Base-by-base conservation (phyloP, 116 monocot species). In the Thalassia testudinum region DNA sequence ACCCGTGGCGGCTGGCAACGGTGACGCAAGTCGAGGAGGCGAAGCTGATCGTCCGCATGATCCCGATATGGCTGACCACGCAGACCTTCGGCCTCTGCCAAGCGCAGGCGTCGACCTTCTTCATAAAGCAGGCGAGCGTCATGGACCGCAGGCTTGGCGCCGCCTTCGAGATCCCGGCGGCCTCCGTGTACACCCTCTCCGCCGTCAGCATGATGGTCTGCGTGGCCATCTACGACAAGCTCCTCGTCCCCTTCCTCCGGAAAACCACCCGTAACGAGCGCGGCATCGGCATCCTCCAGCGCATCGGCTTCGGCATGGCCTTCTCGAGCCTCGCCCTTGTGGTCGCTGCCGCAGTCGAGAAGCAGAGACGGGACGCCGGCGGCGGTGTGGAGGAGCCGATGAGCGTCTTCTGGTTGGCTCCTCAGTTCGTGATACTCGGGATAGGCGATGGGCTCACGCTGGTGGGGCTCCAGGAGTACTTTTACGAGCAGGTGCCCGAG, bases 401-500 rank as follows among this genome's bases (percentile, higher is more conserved):
- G 68, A 72, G 72, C 25, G 70, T 81, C 53, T 84, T 75, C 61
- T 90, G 90, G 90, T 43, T 84, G 22, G 59, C 57, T 0, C 90
- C 90, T 4, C 90, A 90, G 78, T 90, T 70, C 43, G 13, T 71
- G 64, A 72, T 90, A 24, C 30, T 90, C n/a, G 84, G 90, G 0
- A 21, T 90, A 1, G 80, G 62, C 10, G 89, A 89, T 44, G 84
- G 73, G 1, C 80, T 84, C 66, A 43, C 78, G 0, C 43, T 90
- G 10, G 84, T 84, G 0, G 90, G 90, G 0, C 30, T 90, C 16
- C 90, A 84, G 51, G 90, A 90, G 43, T 90, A 75, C 61, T 90
- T 90, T 72, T 90, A 90, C 50, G 78, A 78, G 11, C 78, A 85
- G 54, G 68, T 91, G 47, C 85, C 91, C 0, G 78, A 85, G 15